Evolutionary conservation across 2,329 filamentous ascomycete genomes (phyloP).

Genomic region (Leptographium procerum): DNA sequence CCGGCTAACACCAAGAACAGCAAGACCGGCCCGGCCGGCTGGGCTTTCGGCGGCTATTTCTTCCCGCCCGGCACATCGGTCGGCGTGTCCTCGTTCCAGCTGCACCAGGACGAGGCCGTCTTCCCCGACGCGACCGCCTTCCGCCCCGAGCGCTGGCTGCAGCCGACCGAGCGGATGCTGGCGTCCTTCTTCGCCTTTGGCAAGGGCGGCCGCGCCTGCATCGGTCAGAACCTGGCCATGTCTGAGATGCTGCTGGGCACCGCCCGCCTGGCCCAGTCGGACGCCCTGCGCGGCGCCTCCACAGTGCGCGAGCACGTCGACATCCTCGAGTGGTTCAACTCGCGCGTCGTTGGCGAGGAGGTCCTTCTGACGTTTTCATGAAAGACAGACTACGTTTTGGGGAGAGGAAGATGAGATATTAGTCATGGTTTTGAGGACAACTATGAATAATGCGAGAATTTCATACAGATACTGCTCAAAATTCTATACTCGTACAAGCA

Average conservation of each 20-base stretch:
- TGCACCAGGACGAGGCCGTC: constrained; percentile 13
- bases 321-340: constrained; percentile 9
- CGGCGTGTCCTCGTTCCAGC: constrained; percentile 12
- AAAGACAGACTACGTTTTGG: too few species aligned
- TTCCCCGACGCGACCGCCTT: constrained; percentile 12
- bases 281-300: background rate
- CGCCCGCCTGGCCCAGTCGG: background rate
- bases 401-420: background rate
- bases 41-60: constrained; percentile 9
- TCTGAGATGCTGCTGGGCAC: constrained; percentile 8
- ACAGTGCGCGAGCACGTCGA: background rate
- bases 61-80: constrained; percentile 16
- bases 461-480: too few species aligned
- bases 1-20: background rate
- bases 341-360: constrained; percentile 5
- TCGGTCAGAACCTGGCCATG: constrained; percentile 12
- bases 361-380: constrained; percentile 2
- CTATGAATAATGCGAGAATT: too few species aligned
- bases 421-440: too few species aligned
- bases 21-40: background rate
- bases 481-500: too few species aligned
- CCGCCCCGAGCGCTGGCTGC: constrained; percentile 13
- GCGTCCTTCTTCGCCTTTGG: constrained; percentile 13
- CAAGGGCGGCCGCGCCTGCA: constrained; percentile 14
- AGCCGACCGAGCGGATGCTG: constrained; percentile 6